Evolutionary conservation across 2,329 filamentous ascomycete genomes (phyloP).

Genomic region (Sporothrix schenckii): DNA sequence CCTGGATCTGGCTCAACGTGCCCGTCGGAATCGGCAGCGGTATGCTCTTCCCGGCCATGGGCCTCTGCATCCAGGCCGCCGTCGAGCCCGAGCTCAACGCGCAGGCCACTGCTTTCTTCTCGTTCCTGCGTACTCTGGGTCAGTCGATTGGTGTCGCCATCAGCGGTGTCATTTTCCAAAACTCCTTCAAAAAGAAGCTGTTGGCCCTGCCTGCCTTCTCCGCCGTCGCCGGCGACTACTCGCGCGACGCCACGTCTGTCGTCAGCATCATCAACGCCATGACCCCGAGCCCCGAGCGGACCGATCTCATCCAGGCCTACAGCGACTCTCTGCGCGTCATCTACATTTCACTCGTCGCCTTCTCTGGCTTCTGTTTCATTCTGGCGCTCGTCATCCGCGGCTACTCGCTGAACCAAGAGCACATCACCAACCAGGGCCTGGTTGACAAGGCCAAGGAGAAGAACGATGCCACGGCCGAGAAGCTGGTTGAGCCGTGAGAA

Average conservation of each 20-base stretch:
- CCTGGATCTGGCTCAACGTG: conserved; percentile 46
- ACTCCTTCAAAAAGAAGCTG: conserved; percentile 38
- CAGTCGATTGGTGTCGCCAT: conserved; percentile 49
- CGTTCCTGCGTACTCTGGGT: conserved; percentile 48
- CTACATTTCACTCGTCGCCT: conserved; percentile 56
- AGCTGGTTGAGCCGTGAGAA: conserved; percentile 27
- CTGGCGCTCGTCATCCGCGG: conserved; percentile 56
- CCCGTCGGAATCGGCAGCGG: conserved; percentile 46
- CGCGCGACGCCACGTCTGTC: conserved; percentile 58
- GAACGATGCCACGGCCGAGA: background rate
- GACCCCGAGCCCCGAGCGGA: conserved; percentile 48
- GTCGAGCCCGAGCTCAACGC: conserved; percentile 45
- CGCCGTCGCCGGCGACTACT: conserved; percentile 48
- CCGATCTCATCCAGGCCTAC: conserved; percentile 46
- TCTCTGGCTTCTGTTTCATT: conserved; percentile 54
- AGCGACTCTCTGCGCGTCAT: conserved; percentile 57
- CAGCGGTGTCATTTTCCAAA: conserved; percentile 49
- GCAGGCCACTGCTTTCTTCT: conserved; percentile 48
- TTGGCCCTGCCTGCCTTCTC: conserved; percentile 31
- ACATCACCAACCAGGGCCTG: conserved; percentile 54
- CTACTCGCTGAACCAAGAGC: conserved; percentile 52
- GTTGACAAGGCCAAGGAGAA: conserved; percentile 39
- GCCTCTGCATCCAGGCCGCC: conserved; percentile 47
- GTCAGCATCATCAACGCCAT: conserved; percentile 58
- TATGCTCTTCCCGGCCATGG: conserved; percentile 47